Evolutionary conservation across 352 stramenopile species (phyloP).

Genomic region (Phytophthora palmivora): DNA sequence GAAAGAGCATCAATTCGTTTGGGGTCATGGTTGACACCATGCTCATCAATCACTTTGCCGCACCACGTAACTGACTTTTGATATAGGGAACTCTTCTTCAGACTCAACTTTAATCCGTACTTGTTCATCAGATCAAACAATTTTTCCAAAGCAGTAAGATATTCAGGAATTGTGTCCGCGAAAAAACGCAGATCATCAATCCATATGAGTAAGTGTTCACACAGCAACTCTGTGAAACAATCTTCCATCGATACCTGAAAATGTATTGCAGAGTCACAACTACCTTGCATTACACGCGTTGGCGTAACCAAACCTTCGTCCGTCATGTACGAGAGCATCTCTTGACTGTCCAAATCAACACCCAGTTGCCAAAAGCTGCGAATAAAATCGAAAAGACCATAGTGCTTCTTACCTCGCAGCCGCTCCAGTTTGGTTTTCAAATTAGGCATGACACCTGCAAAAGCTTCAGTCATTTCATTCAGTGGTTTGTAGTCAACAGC

Average conservation of each 20-base stretch:
- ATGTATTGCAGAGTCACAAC: conserved; percentile 5
- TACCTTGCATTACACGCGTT: conserved; percentile 3
- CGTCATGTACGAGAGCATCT: conserved; percentile 32
- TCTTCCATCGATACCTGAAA: conserved; percentile 13
- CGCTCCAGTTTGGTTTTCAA: conserved; percentile 12
- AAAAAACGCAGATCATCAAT: conserved; percentile 5
- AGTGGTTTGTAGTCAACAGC: conserved; percentile 17
- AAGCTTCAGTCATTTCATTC: conserved; percentile 12
- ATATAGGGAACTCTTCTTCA: conserved; percentile 8
- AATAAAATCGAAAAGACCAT: conserved; percentile 23
- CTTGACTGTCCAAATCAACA: too few relatives aligned
- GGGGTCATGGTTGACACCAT: conserved; percentile 2
- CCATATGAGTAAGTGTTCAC: conserved; percentile 3
- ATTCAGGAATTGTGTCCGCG: background rate
- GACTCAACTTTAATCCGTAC: background rate
- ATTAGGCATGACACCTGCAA: conserved; percentile 19
- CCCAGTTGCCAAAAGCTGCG: conserved; percentile 30
- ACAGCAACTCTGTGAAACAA: conserved; percentile 1
- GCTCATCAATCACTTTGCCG: conserved; percentile 3
- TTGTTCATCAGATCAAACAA: conserved; percentile 5
- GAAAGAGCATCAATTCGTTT: conserved; percentile 2
- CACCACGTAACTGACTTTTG: conserved; percentile 7
- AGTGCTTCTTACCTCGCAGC: conserved; percentile 1
- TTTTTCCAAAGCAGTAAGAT: conserved; percentile 1
- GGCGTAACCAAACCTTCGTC: conserved; percentile 6